Percentiles rank a stretch among this genome's conserved stretches.
phyloP scores from a whole-genome alignment of 2,329 filamentous ascomycete species.

The Fusarium scirpi region DNA sequence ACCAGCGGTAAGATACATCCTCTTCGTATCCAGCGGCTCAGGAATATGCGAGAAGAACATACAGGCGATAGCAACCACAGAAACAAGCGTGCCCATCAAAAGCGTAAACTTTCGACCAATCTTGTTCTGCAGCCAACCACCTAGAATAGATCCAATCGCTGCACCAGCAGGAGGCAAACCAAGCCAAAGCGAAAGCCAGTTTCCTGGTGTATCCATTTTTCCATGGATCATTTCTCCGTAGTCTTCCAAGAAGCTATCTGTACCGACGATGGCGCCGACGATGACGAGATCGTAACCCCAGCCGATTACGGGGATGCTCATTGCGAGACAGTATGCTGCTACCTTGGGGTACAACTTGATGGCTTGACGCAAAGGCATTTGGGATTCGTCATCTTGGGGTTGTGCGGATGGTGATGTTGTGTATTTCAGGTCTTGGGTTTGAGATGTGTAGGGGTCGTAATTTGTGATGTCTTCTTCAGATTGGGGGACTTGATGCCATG shows the following conservation, averaged over 20 bases:
- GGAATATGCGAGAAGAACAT: constrained; percentile 48
- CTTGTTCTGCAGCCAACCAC: constrained; percentile 47
- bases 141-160: constrained; percentile 43
- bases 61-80: constrained; percentile 38
- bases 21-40: constrained; percentile 13
- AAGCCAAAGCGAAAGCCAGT: constrained; percentile 49
- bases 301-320: constrained; percentile 47
- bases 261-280: constrained; percentile 46
- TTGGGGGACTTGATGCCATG: constrained; percentile 20
- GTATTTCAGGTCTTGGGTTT: neutral
- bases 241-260: constrained; percentile 47
- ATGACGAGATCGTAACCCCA: constrained; percentile 49
- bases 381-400: constrained; percentile 12
- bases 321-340: constrained; percentile 43
- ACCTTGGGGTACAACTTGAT: constrained; percentile 47
- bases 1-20: constrained; percentile 45
- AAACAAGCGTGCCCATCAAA: constrained; percentile 43
- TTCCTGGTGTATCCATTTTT: constrained; percentile 41
- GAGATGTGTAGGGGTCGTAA: constrained; percentile 21
- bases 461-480: constrained; percentile 2
- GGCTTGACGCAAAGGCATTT: constrained; percentile 44
- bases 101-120: constrained; percentile 46
- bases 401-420: neutral
- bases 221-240: constrained; percentile 46
- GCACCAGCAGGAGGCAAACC: constrained; percentile 41